Conservation (phyloP, 306 rosid genomes). For the Sechiopsis laciniata region DNA sequence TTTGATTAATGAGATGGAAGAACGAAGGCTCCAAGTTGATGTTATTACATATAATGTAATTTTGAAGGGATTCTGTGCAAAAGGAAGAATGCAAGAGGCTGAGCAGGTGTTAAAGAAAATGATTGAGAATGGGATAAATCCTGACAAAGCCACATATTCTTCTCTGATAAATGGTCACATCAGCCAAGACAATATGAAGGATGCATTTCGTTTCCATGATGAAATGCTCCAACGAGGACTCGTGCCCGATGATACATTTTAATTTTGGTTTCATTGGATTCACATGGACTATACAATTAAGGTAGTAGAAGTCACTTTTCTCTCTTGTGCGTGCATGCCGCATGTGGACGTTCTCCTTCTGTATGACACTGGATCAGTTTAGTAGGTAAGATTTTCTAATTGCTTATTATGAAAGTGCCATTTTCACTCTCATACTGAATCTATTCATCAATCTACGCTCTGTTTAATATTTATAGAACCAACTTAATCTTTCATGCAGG, state of each 20-base stretch:
- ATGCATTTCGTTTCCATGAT: constrained; percentile 80
- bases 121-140: constrained; percentile 65
- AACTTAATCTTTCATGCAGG: constrained; percentile 11
- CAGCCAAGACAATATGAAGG: constrained; percentile 70
- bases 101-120: constrained; percentile 65
- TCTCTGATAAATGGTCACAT: constrained; percentile 77
- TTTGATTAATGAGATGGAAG: constrained; percentile 58
- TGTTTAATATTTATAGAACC: background rate
- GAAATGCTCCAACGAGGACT: constrained; percentile 88
- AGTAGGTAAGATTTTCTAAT: background rate
- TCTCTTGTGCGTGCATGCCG: background rate
- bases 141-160: constrained; percentile 67
- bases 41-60: constrained; percentile 62
- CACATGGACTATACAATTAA: constrained; percentile 18
- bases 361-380: background rate
- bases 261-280: constrained; percentile 20
- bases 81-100: constrained; percentile 71
- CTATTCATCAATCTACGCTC: background rate
- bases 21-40: constrained; percentile 57
- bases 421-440: background rate
- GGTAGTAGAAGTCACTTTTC: constrained; percentile 27
- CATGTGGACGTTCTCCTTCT: background rate
- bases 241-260: constrained; percentile 82
- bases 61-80: constrained; percentile 61
- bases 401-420: background rate